A percentile compares a stretch with the other conserved stretches of the same genome.
Evolutionary conservation across 2,329 filamentous ascomycete species (phyloP).

Genomic region (Fusarium sp.): DNA sequence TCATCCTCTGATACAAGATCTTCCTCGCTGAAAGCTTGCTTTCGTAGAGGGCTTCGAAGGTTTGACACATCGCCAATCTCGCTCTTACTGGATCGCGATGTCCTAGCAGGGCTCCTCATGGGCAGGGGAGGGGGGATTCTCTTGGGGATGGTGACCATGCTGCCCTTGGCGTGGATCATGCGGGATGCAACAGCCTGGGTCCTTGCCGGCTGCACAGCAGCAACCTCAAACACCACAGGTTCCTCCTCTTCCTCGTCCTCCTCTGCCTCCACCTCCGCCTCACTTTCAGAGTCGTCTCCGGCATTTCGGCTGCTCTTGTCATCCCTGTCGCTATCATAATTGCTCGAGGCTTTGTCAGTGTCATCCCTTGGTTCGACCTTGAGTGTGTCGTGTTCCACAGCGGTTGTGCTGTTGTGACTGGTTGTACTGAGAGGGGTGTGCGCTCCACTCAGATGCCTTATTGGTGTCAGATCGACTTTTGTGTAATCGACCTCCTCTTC

Average conservation of each 20-base stretch:
- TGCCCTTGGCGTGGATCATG: conserved; percentile 78
- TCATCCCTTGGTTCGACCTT: conserved; percentile 45
- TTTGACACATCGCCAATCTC: conserved; percentile 70
- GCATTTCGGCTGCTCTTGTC: conserved; percentile 49
- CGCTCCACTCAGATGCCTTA: conserved; percentile 60
- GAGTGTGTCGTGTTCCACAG: conserved; percentile 40
- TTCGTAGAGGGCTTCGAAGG: conserved; percentile 65
- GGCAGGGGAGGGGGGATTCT: conserved; percentile 83
- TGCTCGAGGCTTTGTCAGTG: conserved; percentile 45
- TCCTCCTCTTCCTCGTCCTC: conserved; percentile 62
- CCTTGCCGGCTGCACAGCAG: conserved; percentile 66
- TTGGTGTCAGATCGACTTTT: conserved; percentile 66
- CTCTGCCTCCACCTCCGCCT: conserved; percentile 5
- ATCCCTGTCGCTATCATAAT: conserved; percentile 46
- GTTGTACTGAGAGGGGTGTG: conserved; percentile 39
- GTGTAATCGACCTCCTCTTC: conserved; percentile 72
- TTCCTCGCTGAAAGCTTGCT: conserved; percentile 61
- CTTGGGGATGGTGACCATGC: conserved; percentile 87
- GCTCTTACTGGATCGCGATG: conserved; percentile 64
- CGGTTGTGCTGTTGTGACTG: conserved; percentile 41
- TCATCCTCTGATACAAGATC: conserved; percentile 48
- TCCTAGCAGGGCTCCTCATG: conserved; percentile 78
- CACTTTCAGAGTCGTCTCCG: conserved; percentile 45
- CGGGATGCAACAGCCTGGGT: conserved; percentile 73
- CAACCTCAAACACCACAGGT: conserved; percentile 77